Base-by-base conservation (phyloP, 2,329 filamentous ascomycete species). In the Penicillium hordei region DNA sequence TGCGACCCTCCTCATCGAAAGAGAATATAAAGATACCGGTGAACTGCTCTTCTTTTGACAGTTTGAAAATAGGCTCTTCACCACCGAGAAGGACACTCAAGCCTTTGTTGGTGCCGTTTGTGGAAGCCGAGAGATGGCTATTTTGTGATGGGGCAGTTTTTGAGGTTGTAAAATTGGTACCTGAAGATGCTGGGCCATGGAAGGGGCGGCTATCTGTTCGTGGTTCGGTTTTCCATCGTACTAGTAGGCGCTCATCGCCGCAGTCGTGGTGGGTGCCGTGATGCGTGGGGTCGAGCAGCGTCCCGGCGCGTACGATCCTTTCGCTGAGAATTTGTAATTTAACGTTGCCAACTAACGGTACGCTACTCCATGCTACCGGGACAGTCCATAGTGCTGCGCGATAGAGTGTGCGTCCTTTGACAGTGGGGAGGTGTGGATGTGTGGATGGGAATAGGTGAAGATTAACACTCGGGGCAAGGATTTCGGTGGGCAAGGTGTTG, bases 351-450 rank as follows among this genome's bases (percentile, higher is more conserved):
- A 97, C 84, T 21, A 97, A 85, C 2, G 94, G 94, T 1, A 99
- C 83, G 29, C 90, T 86, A 69, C 95, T 95, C 94, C 94, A 99
- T 31, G 93, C 93, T 51, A 99, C 89, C 0, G 94, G 94, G 0
- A 93, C 92, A 0, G 94, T 97, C 93, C 93, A 97, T 38, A 99
- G 81, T 3, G 94, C 94, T 19, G 94, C 93, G 36, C 89, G 89
- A 74, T 99, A 99, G 48, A 91, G 89, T 36, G 97, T 89, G 46
- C 90, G 86, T 52, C 94, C 94, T 29, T 90, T 91, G 40, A 97
- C 94, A n/a, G 87, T 89, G 34, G 94, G 94, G 3, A 99, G 89
- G 63, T 81, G 79, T n/a, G 78, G 79, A 61, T 81, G 79, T 5
- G 79, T 81, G 5, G 85, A 88, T 21, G 86, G 86, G 64, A 88